Conservation (phyloP, 2,329 filamentous ascomycete species). For the Akanthomyces dipterigenus region DNA sequence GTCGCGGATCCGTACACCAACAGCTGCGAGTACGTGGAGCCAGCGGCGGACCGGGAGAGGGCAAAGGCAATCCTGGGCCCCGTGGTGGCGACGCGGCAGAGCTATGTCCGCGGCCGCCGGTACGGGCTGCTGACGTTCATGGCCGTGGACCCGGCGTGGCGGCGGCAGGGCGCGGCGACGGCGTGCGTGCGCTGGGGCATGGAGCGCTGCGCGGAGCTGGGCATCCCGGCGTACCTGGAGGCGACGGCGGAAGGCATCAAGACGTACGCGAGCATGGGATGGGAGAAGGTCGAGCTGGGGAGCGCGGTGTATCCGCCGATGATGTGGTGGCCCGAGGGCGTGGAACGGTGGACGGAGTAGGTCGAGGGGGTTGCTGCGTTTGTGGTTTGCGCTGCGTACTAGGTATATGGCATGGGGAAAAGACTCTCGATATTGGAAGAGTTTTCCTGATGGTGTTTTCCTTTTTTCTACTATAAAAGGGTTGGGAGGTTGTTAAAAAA, state of each 20-base stretch:
- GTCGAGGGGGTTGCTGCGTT: neutral
- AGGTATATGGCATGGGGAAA: too few relatives aligned
- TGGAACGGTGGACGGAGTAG: slow-evolving; percentile 1
- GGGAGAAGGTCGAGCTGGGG: neutral
- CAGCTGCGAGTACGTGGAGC: slow-evolving; percentile 2
- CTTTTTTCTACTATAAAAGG: too few relatives aligned
- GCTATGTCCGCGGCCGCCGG: neutral
- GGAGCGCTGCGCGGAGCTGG: slow-evolving; percentile 4
- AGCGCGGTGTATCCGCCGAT: neutral
- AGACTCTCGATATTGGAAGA: too few relatives aligned
- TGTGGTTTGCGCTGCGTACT: neutral
- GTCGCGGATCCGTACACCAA: neutral
- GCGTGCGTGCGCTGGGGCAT: slow-evolving; percentile 10
- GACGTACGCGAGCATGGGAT: slow-evolving; percentile 6
- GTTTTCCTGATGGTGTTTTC: too few relatives aligned
- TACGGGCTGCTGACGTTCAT: slow-evolving; percentile 5
- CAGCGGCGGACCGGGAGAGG: neutral
- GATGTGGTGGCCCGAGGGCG: slow-evolving; percentile 12
- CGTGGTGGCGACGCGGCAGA: neutral
- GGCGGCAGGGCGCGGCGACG: slow-evolving; percentile 8
- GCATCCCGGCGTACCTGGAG: slow-evolving; percentile 9
- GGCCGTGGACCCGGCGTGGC: slow-evolving; percentile 4
- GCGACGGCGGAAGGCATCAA: slow-evolving; percentile 5
- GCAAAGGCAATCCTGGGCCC: neutral
- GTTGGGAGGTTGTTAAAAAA: too few relatives aligned